Percentiles rank a stretch among this genome's conserved stretches.
Evolutionary conservation across 148 eudicot species (phyloP).

Genomic region (Tetragonia tetragonoides): DNA sequence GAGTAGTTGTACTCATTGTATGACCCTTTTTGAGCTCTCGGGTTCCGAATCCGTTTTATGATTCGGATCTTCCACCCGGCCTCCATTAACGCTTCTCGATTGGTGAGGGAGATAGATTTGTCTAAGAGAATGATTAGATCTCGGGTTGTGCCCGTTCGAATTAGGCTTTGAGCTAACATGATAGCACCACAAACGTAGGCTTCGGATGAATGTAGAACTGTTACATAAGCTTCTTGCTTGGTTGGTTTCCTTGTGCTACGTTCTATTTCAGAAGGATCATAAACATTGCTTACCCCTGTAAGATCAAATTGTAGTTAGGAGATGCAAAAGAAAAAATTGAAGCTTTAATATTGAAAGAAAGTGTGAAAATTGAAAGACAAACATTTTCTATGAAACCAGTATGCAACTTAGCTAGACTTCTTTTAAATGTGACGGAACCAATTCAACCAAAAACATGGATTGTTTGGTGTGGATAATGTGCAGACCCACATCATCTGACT

Average conservation of each 20-base stretch:
- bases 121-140: slow-evolving; percentile 84
- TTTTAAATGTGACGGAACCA: too few species aligned
- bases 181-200: slow-evolving; percentile 91
- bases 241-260: slow-evolving; percentile 25
- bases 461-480: too few species aligned
- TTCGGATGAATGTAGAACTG: slow-evolving; percentile 87
- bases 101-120: slow-evolving; percentile 59
- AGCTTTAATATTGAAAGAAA: not conserved
- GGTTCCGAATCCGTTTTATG: slow-evolving; percentile 81
- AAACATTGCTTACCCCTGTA: slow-evolving; percentile 56
- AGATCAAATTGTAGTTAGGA: not conserved
- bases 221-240: slow-evolving; percentile 76
- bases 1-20: slow-evolving; percentile 96
- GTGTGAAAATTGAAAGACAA: not conserved
- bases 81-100: slow-evolving; percentile 49
- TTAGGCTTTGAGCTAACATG: slow-evolving; percentile 73
- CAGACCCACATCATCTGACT: too few species aligned
- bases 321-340: not conserved
- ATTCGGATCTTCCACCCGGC: slow-evolving; percentile 83
- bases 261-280: slow-evolving; percentile 47
- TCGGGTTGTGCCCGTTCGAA: slow-evolving; percentile 66
- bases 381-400: too few species aligned
- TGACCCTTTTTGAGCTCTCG: slow-evolving; percentile 55
- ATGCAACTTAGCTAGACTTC: too few species aligned
- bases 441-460: too few species aligned